Base-by-base conservation (phyloP, 345 rosid genomes). In the Kernera saxatilis region DNA sequence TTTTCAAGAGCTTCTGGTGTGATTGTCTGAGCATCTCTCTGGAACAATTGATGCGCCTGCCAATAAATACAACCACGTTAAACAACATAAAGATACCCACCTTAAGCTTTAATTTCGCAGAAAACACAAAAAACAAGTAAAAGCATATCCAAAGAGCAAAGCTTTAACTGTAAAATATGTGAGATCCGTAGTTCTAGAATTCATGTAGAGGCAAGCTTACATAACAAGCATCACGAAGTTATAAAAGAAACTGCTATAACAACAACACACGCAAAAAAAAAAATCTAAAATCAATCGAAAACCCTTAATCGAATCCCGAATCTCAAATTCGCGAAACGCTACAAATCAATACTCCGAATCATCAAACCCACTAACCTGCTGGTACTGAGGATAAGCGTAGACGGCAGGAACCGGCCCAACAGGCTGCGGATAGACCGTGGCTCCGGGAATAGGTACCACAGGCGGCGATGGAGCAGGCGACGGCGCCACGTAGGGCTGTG, bases 1-100 rank as follows among this genome's bases (percentile, higher is more conserved):
- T 92, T 81, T 85, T 94, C 96, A 23, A 94, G 82, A 0, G 99
- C 99, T 77, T 94, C 98, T 3, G 99, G 99, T 6, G 98, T 94
- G 71, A 94, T 90, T 0, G 84, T 87, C 55, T 91, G 93, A 0
- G 96, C 98, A 81, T 94, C 99, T 81, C 93, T 89, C 71, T 91
- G 96, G 72, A 94, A 94, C 74, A 94, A 73, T 68, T 91, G 97
- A 22, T 89, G 98, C 5, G 97, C 97, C 96, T 91, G 85, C 29
- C 72, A 70, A 76, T 64, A 64, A 4, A 58, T 5, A 64, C 64
- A 65, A 40, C 35, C 44, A 21, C 74, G 74, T 67, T 56, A 78
- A 64, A 5, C 46, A 63, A 3, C 48, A 19, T 39, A 1, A 48
- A 57, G 21, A 58, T 17, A 27, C 36, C 8, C 17, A 65, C 26